Conservation (phyloP, 148 eudicot species). For the Vaccinium vitisidaea region DNA sequence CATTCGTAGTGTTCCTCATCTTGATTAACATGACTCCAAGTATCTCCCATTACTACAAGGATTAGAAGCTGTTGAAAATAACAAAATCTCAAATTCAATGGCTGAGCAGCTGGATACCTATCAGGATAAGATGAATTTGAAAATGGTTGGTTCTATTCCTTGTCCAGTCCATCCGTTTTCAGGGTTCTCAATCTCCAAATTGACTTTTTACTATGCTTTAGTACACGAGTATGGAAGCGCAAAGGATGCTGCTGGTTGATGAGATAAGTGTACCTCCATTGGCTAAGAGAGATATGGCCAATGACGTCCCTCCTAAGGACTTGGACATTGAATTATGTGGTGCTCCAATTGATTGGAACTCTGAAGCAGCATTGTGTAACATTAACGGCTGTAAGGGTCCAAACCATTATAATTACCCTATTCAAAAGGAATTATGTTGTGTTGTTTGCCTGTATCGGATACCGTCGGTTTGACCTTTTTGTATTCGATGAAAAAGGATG, state of each 20-base stretch:
- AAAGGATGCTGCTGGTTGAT: conserved; percentile 18
- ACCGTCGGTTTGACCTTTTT: no score
- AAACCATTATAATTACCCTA: no score
- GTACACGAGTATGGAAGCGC: conserved; percentile 35
- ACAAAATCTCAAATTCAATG: conserved; percentile 26
- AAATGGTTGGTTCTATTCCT: conserved; percentile 38
- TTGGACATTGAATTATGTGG: conserved; percentile 33
- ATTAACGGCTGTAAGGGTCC: no score
- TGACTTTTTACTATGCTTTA: conserved; percentile 21
- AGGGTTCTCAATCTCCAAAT: not conserved
- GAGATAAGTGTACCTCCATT: conserved; percentile 26
- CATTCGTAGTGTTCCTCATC: conserved; percentile 5
- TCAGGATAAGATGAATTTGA: conserved; percentile 35
- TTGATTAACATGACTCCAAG: conserved; percentile 23
- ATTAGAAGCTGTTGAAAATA: conserved; percentile 27
- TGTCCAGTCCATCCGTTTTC: conserved; percentile 1
- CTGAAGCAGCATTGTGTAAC: no score
- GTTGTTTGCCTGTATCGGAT: no score
- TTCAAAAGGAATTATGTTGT: no score
- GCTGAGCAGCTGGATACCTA: conserved; percentile 60
- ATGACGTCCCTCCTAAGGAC: conserved; percentile 47
- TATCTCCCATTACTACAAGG: conserved; percentile 32
- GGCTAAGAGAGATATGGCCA: conserved; percentile 27
- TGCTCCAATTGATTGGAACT: no score
- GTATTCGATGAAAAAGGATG: no score